Evolutionary conservation across 2,329 filamentous ascomycete species (phyloP).

Genomic region (Incumbomyces delicatus): DNA sequence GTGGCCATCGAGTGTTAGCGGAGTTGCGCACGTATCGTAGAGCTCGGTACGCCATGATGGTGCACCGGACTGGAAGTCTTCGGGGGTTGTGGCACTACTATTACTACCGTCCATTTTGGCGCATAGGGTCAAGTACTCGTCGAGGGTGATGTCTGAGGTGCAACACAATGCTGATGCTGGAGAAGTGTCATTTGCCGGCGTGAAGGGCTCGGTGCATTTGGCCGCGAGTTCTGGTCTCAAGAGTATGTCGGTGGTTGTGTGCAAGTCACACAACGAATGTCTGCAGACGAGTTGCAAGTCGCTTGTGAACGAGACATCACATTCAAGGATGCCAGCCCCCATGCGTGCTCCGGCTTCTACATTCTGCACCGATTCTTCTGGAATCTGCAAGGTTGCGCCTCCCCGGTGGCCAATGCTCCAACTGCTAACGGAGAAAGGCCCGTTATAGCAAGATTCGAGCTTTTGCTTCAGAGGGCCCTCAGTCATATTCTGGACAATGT

Average conservation of each 20-base stretch:
- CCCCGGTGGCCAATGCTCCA: conserved; percentile 56
- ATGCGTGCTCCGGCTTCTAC: conserved; percentile 54
- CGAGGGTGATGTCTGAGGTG: conserved; percentile 59
- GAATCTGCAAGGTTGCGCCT: conserved; percentile 47
- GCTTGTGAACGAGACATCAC: conserved; percentile 57
- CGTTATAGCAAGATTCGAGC: conserved; percentile 50
- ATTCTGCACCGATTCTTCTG: conserved; percentile 53
- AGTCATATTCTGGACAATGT: conserved; percentile 54
- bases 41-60: conserved; percentile 28
- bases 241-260: conserved; percentile 61
- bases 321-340: conserved; percentile 58
- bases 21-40: conserved; percentile 43
- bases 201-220: conserved; percentile 55
- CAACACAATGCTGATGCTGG: conserved; percentile 57
- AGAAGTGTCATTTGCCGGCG: conserved; percentile 42
- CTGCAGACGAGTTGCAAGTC: conserved; percentile 59
- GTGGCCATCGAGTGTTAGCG: conserved; percentile 52
- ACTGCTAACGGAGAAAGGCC: conserved; percentile 40
- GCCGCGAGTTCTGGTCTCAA: conserved; percentile 50
- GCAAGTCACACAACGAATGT: conserved; percentile 57
- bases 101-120: conserved; percentile 61
- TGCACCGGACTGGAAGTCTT: conserved; percentile 50
- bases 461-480: conserved; percentile 50
- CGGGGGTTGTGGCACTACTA: conserved; percentile 43
- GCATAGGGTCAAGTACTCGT: conserved; percentile 59